phyloP scores from a whole-genome alignment of 2,329 filamentous ascomycete species.

The Aureobasidium vineae region DNA sequence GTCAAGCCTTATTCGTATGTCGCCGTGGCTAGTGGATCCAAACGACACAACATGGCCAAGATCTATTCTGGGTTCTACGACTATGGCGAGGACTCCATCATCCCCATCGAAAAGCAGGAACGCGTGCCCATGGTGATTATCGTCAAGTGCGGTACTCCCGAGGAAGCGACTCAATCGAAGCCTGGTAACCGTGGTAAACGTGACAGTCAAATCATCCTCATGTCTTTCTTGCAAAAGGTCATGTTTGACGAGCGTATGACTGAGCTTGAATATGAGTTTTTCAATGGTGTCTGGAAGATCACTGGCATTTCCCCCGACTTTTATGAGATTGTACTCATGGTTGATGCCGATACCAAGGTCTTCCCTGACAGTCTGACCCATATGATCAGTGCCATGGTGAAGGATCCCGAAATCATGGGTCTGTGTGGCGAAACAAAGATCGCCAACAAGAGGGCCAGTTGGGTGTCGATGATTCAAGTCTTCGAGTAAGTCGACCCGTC shows the following conservation, averaged over 20 bases:
- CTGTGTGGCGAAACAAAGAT: constrained; percentile 99
- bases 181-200: constrained; percentile 97
- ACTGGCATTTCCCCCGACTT: constrained; percentile 98
- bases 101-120: constrained; percentile 85
- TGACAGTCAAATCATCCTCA: constrained; percentile 97
- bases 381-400: constrained; percentile 99
- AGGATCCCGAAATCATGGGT: constrained; percentile 98
- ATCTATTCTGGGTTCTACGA: constrained; percentile 98
- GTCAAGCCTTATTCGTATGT: constrained; percentile 94
- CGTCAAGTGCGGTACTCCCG: constrained; percentile 92
- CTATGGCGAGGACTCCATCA: constrained; percentile 76
- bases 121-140: constrained; percentile 96
- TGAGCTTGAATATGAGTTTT: constrained; percentile 98
- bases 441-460: constrained; percentile 91
- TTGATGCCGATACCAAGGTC: constrained; percentile 98
- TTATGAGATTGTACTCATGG: constrained; percentile 98
- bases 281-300: constrained; percentile 98
- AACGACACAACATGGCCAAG: constrained; percentile 99
- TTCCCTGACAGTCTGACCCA: constrained; percentile 98
- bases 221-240: constrained; percentile 99
- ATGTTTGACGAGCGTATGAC: constrained; percentile 99
- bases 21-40: constrained; percentile 89
- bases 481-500: constrained; percentile 60
- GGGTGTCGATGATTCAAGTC: constrained; percentile 97
- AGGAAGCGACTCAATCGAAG: constrained; percentile 76